Conservation (phyloP, 2,329 filamentous ascomycete species). For the Ophiostoma angusticollis region DNA sequence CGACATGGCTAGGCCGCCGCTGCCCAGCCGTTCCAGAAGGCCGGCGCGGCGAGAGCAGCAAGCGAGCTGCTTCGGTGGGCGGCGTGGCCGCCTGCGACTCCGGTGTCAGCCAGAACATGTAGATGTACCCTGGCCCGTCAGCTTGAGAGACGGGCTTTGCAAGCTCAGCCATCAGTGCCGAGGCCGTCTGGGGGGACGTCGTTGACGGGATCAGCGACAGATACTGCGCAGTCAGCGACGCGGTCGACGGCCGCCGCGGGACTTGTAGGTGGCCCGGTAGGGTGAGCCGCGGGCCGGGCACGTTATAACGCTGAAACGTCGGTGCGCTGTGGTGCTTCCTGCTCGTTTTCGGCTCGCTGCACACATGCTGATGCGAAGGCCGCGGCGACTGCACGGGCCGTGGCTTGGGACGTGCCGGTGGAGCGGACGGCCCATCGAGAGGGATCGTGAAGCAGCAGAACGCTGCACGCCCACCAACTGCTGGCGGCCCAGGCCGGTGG, state of each 20-base stretch:
- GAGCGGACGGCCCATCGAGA: constrained; percentile 28
- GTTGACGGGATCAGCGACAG: constrained; percentile 57
- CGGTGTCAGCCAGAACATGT: constrained; percentile 95
- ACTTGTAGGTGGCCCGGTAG: constrained; percentile 8
- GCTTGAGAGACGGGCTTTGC: constrained; percentile 57
- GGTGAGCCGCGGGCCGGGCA: constrained; percentile 13
- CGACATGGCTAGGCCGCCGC: constrained; percentile 41
- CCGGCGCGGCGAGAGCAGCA: constrained; percentile 40
- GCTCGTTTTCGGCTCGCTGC: too few species aligned
- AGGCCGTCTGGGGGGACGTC: constrained; percentile 54
- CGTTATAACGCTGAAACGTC: too few species aligned
- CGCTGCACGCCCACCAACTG: constrained; percentile 3
- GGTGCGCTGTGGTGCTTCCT: too few species aligned
- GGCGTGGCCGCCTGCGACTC: constrained; percentile 40
- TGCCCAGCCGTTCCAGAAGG: constrained; percentile 24
- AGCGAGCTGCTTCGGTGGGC: constrained; percentile 45
- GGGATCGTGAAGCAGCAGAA: constrained; percentile 43
- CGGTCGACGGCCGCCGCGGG: constrained; percentile 16
- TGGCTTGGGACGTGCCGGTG: constrained; percentile 32
- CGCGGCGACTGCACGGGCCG: constrained; percentile 28
- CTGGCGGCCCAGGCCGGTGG: not conserved
- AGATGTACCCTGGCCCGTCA: constrained; percentile 86
- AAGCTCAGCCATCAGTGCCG: constrained; percentile 63
- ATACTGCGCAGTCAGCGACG: constrained; percentile 31
- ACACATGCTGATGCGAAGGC: too few species aligned